Base-by-base conservation (phyloP, 1,284 basidiomycete genomes). In the Malassezia restricta region DNA sequence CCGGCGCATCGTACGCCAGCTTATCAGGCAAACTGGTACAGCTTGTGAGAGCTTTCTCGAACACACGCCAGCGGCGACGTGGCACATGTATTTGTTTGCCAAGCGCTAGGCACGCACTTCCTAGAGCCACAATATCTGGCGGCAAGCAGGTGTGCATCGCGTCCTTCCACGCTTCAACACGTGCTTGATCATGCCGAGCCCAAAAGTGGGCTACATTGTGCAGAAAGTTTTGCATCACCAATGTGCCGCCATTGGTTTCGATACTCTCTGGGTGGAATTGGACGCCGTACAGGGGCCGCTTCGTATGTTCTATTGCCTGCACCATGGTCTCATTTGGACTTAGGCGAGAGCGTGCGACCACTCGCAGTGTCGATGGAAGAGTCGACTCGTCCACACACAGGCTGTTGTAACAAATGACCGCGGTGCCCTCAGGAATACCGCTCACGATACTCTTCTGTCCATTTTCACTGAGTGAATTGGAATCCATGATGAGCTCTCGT, bases 211-310 rank as follows among this genome's bases (percentile, higher is more conserved):
- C 49, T 5, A 60, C 62, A 5, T 61, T 50, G 15, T 45, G 41
- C 27, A 72, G 51, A 31, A 71, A 73, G 44, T 71, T 69, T 29
- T 33, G 29, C 55, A 73, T 55, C 29, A 73, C 59, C 7, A 20
- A 43, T 17, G 52, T 47, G 1, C 70, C 70, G 14, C 42, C 50
- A 5, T 31, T 33, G 9, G 63, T 65, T 27, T 68, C 65, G 42
- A 73, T 65, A 24, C 65, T 68, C 47, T 73, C 91, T 1, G 91
- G 92, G 72, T 96, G 92, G 66, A 94, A 96, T 70, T 96, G 91
- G 2, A 96, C 89, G 3, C 87, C 88, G 82, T 85, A 91, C 61
- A 91, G 86, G 0, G 90, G 70, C 3, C 59, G 40, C 1, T 55
- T 49, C 31, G 48, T 59, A 47, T 73, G 70, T 41, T 65, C 57